phyloP scores from a whole-genome alignment of 2,329 filamentous ascomycete species.

The Colletotrichum zoysiae region DNA sequence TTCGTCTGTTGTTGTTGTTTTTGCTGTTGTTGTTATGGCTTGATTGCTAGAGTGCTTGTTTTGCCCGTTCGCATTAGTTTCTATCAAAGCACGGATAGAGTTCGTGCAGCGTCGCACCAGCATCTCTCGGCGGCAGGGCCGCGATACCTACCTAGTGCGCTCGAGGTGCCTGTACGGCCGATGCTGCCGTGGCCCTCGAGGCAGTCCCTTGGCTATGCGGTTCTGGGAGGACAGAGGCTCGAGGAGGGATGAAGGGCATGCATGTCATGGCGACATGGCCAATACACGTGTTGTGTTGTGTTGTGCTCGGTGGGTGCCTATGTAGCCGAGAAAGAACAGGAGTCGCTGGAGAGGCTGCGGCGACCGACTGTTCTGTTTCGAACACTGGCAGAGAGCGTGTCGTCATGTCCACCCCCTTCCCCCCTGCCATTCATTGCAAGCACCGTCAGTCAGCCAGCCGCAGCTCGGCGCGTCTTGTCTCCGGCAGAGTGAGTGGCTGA shows the following conservation, averaged over 20 bases:
- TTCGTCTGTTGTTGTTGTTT: not conserved
- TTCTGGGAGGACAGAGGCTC: not conserved
- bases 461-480: not conserved
- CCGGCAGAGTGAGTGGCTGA: constrained; percentile 15
- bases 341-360: not conserved
- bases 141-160: not conserved
- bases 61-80: not conserved
- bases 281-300: too few relatives aligned
- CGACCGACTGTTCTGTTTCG: constrained; percentile 28
- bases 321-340: not conserved
- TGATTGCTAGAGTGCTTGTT: not conserved
- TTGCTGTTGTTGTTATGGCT: not conserved
- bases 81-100: constrained; percentile 15
- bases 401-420: constrained; percentile 18
- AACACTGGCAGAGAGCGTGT: constrained; percentile 7
- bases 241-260: not conserved
- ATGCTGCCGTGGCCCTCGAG: not conserved
- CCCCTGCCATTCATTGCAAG: constrained; percentile 8
- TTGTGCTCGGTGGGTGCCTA: not conserved
- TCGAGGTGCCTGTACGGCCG: not conserved
- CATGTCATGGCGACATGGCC: not conserved
- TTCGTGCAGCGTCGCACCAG: constrained; percentile 26
- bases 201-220: not conserved
- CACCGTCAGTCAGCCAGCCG: not conserved
- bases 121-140: not conserved